These are phyloP conservation scores for Solanum medicagineum DNA, from an alignment of 257 asterid genomes.

Conservation along the genomic window DNA sequence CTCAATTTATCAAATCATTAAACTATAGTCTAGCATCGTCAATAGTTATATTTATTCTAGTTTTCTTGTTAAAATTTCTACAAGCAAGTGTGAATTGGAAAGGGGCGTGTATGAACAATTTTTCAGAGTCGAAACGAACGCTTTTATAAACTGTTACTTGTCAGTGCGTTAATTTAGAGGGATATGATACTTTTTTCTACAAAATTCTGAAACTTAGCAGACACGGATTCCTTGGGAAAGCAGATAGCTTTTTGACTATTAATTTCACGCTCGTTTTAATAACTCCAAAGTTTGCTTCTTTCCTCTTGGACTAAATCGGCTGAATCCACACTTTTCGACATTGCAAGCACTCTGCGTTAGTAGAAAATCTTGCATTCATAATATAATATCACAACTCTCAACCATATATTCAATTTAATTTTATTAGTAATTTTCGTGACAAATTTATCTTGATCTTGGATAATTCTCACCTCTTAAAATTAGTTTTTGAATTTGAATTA, in stretches of 20 bases:
- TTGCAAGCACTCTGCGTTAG: neutral
- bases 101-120: neutral
- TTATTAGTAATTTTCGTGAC: too few species aligned
- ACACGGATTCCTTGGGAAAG: neutral
- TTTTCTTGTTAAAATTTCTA: too few species aligned
- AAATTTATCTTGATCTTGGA: too few species aligned
- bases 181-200: neutral
- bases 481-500: too few species aligned
- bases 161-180: neutral
- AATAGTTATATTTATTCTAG: too few species aligned
- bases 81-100: neutral
- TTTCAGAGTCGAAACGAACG: neutral
- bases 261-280: neutral
- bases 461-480: too few species aligned
- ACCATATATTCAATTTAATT: too few species aligned
- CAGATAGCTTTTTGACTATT: neutral
- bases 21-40: too few species aligned
- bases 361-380: neutral
- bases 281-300: neutral
- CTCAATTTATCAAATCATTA: too few species aligned
- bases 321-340: neutral
- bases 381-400: neutral
- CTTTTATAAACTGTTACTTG: neutral
- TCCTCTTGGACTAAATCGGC: neutral
- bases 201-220: neutral